phyloP scores from a whole-genome alignment of 805 yeast genomes.

The Ascoidea rubescens region DNA sequence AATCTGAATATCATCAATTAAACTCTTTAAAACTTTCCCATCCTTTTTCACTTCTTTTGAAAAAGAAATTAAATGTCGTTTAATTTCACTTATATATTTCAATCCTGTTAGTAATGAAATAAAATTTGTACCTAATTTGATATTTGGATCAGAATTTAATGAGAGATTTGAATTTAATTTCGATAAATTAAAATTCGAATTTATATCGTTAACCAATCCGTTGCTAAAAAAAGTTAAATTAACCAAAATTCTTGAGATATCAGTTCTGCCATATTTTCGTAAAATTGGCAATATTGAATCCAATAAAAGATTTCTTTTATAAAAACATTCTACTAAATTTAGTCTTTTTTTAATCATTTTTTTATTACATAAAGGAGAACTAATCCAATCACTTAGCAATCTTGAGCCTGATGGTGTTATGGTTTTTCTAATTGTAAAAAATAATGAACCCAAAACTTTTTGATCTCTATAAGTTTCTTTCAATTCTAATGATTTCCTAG shows the following conservation, averaged over 20 bases:
- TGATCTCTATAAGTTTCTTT: conserved; percentile 42
- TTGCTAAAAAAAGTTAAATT: conserved; percentile 27
- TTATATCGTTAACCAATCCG: conserved; percentile 1
- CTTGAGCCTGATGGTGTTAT: conserved; percentile 75
- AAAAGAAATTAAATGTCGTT: conserved; percentile 20
- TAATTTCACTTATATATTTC: conserved; percentile 53
- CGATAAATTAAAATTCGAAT: conserved; percentile 4
- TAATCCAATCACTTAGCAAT: conserved; percentile 65
- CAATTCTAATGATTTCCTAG: conserved; percentile 65
- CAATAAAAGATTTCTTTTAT: conserved; percentile 12
- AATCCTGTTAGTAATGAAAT: conserved; percentile 12
- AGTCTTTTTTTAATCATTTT: conserved; percentile 45
- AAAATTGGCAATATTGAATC: not conserved
- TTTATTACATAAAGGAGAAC: conserved; percentile 59
- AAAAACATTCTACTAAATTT: conserved; percentile 30
- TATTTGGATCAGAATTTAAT: conserved; percentile 16
- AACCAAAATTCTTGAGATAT: conserved; percentile 47
- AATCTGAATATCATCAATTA: conserved; percentile 20
- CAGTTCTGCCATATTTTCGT: conserved; percentile 21
- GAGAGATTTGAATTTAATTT: too few relatives aligned
- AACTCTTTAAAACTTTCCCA: conserved; percentile 14
- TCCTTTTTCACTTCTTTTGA: conserved; percentile 14
- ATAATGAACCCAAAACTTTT: conserved; percentile 51
- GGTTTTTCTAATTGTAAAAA: conserved; percentile 59
- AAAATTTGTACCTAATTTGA: conserved; percentile 18